Conservation (phyloP, 2,329 filamentous ascomycete genomes). For the Stemphylium beticola region DNA sequence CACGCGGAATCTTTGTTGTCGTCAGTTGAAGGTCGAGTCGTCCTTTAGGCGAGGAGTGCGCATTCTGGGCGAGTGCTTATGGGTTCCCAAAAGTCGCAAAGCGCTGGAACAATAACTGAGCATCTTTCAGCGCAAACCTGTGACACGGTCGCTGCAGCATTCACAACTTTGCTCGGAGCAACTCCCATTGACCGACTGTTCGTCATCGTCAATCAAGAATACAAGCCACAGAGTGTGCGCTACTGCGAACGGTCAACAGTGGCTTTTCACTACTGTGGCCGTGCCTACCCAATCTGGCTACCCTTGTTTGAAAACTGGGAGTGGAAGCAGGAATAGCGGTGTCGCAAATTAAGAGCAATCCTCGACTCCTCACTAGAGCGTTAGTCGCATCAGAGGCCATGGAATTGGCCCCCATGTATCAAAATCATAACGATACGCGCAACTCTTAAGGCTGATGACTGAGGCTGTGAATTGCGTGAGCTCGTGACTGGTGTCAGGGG, state of each 20-base stretch:
- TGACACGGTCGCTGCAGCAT: too few relatives aligned
- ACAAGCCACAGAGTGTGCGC: not conserved
- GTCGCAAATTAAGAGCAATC: conserved; percentile 8
- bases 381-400: not conserved
- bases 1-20: too few relatives aligned
- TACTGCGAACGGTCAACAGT: conserved; percentile 6
- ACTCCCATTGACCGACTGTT: not conserved
- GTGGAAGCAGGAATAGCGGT: conserved; percentile 12
- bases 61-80: too few relatives aligned
- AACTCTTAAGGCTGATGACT: conserved; percentile 6
- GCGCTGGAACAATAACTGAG: too few relatives aligned
- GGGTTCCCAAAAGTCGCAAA: too few relatives aligned
- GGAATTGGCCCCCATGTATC: conserved; percentile 6
- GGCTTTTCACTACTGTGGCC: conserved; percentile 34
- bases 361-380: not conserved
- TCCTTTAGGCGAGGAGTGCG: too few relatives aligned
- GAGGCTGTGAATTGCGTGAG: conserved; percentile 13
- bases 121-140: too few relatives aligned
- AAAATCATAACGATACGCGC: not conserved
- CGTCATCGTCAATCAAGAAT: not conserved
- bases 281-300: conserved; percentile 11
- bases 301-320: not conserved
- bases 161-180: too few relatives aligned
- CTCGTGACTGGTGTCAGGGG: not conserved
- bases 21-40: too few relatives aligned